These are phyloP conservation scores for Leccinum imitatum DNA, from an alignment of 768 basidiomycete genomes.

Conservation along the genomic window DNA sequence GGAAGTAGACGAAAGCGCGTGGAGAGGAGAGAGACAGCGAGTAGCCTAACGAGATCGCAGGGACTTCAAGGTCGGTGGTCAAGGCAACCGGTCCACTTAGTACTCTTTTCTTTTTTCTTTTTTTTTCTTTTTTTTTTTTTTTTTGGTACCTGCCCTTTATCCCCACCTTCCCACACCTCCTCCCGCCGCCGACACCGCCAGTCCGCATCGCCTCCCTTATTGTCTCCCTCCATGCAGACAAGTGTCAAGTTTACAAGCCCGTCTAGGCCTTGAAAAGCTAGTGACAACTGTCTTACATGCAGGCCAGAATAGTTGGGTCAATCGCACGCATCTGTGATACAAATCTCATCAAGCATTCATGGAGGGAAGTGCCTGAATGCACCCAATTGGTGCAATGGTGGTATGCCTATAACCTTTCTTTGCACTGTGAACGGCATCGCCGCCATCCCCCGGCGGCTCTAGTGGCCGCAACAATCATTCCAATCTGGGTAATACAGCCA, in stretches of 20 bases:
- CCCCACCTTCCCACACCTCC: conserved; percentile 17
- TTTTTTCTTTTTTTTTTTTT: not conserved
- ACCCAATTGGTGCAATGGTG: not conserved
- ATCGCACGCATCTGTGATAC: no score
- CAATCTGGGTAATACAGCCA: not conserved
- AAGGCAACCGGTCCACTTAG: conserved; percentile 43
- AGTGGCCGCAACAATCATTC: not conserved
- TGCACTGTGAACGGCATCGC: not conserved
- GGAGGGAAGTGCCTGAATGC: not conserved
- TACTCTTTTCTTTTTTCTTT: not conserved
- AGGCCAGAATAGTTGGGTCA: no score
- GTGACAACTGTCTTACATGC: no score
- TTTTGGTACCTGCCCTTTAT: conserved; percentile 20
- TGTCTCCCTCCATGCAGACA: no score
- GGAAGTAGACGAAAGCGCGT: conserved; percentile 24
- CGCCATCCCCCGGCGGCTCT: not conserved
- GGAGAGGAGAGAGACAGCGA: conserved; percentile 12
- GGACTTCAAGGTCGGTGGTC: conserved; percentile 45
- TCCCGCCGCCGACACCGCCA: no score
- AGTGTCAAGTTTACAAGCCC: no score
- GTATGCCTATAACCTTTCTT: not conserved
- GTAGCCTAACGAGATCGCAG: conserved; percentile 33
- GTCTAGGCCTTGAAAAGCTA: no score
- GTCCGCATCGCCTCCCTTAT: no score
- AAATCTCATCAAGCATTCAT: not conserved